Conservation (phyloP, 768 basidiomycete genomes). For the Rhizopogon vulgaris region DNA sequence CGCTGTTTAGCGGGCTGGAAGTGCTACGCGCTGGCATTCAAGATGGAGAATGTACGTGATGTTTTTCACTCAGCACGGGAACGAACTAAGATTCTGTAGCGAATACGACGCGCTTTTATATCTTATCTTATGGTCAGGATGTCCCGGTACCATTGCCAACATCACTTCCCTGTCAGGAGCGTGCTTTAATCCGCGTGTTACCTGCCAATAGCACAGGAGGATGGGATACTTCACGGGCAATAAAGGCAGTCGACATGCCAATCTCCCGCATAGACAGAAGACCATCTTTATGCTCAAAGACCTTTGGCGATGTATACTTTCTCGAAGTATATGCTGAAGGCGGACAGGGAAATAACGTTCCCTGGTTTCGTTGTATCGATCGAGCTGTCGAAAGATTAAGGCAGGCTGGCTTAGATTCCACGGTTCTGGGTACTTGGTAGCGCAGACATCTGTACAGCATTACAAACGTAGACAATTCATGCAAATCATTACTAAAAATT, state of each 20-base stretch:
- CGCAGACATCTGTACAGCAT: background rate
- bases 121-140: conserved; percentile 38
- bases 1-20: conserved; percentile 55
- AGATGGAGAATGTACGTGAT: conserved; percentile 29
- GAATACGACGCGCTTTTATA: conserved; percentile 67
- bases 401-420: conserved; percentile 28
- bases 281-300: conserved; percentile 39
- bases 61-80: background rate
- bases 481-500: background rate
- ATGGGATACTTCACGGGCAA: conserved; percentile 14
- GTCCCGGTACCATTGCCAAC: conserved; percentile 21
- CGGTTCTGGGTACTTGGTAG: conserved; percentile 48
- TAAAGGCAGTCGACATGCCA: conserved; percentile 35
- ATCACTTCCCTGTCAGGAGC: conserved; percentile 14
- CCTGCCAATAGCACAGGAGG: background rate
- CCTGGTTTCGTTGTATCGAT: conserved; percentile 32
- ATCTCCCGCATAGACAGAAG: conserved; percentile 58
- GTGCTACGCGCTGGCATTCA: conserved; percentile 61
- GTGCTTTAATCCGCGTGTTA: conserved; percentile 35
- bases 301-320: conserved; percentile 60
- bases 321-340: conserved; percentile 41
- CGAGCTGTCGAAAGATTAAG: conserved; percentile 29
- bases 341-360: background rate
- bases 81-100: conserved; percentile 27
- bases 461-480: background rate